These are phyloP conservation scores for Herpetomonas tarakana DNA, from an alignment of 208 protist genomes.

Conservation along the genomic window DNA sequence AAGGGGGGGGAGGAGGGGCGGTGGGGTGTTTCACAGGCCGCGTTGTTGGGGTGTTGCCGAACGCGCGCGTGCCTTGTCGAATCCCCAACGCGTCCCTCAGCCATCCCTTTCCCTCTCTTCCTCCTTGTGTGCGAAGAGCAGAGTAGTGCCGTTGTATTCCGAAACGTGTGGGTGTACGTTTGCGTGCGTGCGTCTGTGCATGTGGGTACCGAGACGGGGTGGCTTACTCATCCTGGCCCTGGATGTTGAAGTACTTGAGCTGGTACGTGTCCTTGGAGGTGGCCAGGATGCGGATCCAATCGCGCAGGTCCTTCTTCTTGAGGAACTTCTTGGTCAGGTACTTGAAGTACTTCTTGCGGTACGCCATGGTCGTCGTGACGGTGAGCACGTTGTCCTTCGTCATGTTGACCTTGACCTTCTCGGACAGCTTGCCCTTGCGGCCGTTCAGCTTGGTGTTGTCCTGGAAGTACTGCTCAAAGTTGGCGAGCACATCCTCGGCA, in stretches of 20 bases:
- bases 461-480: conserved; percentile 96
- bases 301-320: conserved; percentile 98
- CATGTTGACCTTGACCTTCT: conserved; percentile 87
- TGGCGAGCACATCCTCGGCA: conserved; percentile 78
- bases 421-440: conserved; percentile 96
- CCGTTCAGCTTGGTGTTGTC: conserved; percentile 98
- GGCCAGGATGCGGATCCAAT: conserved; percentile 97
- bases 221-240: conserved; percentile 89
- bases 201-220: too few species aligned
- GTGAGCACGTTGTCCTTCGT: conserved; percentile 92
- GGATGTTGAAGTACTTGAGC: conserved; percentile 98
- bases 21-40: too few species aligned
- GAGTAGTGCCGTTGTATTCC: too few species aligned
- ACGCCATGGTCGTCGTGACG: conserved; percentile 88
- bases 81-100: too few species aligned
- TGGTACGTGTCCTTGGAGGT: conserved; percentile 95
- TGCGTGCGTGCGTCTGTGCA: too few species aligned
- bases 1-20: too few species aligned
- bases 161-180: too few species aligned
- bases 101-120: too few species aligned
- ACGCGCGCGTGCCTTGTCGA: too few species aligned
- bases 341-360: conserved; percentile 99
- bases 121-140: too few species aligned
- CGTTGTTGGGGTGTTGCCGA: too few species aligned
- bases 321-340: conserved; percentile 99